Evolutionary conservation across 768 basidiomycete genomes (phyloP).

Genomic region (Polyporus arcularius): DNA sequence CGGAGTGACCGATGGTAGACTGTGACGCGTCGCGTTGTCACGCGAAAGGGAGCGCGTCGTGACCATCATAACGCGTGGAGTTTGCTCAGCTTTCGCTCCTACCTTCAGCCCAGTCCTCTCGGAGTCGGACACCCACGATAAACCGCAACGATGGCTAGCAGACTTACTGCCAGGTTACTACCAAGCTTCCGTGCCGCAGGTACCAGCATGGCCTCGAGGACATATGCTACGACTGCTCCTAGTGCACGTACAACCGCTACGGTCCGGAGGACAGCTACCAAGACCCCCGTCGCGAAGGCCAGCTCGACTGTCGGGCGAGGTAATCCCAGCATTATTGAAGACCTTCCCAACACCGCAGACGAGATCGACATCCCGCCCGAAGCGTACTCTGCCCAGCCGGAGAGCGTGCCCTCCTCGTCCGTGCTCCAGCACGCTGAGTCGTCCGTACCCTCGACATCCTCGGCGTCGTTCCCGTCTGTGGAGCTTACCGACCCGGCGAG

Average conservation of each 20-base stretch:
- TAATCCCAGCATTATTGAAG: slow-evolving; percentile 24
- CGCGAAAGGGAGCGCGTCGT: slow-evolving; percentile 1
- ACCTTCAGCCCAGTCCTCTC: too few relatives aligned
- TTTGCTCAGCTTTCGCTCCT: too few relatives aligned
- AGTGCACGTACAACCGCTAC: neutral
- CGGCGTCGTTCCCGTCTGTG: neutral
- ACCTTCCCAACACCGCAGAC: slow-evolving; percentile 25
- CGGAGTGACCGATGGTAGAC: neutral
- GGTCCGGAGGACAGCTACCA: slow-evolving; percentile 8
- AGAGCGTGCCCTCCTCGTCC: slow-evolving; percentile 21
- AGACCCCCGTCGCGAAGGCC: slow-evolving; percentile 27
- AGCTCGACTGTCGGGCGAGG: slow-evolving; percentile 32
- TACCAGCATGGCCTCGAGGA: neutral
- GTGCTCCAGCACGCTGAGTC: slow-evolving; percentile 2
- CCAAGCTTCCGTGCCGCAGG: neutral
- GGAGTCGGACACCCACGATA: too few relatives aligned
- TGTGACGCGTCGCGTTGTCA: slow-evolving; percentile 6
- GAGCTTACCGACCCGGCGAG: slow-evolving; percentile 11
- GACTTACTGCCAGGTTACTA: slow-evolving; percentile 1
- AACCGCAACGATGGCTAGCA: slow-evolving; percentile 7
- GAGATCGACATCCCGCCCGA: slow-evolving; percentile 20
- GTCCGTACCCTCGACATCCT: neutral
- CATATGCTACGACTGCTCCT: neutral
- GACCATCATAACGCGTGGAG: neutral
- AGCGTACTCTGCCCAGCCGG: slow-evolving; percentile 7